Conservation (phyloP, 768 basidiomycete genomes). For the Lyophyllum semitale region DNA sequence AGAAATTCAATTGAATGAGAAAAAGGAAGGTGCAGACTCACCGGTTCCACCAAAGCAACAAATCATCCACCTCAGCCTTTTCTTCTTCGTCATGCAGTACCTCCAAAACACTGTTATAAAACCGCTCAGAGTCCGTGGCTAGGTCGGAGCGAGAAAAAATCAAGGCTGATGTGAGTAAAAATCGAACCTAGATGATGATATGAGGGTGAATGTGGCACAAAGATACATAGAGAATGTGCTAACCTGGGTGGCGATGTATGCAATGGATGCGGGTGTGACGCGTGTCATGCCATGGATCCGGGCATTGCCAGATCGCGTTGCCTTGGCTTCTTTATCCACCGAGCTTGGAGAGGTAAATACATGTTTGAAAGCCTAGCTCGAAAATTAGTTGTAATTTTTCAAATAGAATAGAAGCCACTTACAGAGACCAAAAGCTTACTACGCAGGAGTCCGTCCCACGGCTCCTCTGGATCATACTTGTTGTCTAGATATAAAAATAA, state of each 20-base stretch:
- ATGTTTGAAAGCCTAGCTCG: neutral
- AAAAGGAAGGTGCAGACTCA: no score
- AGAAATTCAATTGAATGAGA: no score
- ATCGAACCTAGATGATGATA: slow-evolving; percentile 18
- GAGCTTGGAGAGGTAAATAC: neutral
- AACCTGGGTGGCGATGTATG: slow-evolving; percentile 8
- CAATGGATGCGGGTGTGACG: neutral
- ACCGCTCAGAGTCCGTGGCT: slow-evolving; percentile 20
- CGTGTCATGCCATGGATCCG: no score
- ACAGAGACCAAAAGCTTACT: neutral
- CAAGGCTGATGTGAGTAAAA: slow-evolving; percentile 16
- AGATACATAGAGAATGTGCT: neutral
- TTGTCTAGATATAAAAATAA: neutral
- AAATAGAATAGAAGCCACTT: no score
- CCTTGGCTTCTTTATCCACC: neutral
- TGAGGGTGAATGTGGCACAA: neutral
- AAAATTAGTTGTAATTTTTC: neutral
- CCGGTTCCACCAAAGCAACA: slow-evolving; percentile 22
- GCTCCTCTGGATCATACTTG: neutral
- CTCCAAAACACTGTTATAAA: slow-evolving; percentile 18
- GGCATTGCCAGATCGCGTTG: neutral
- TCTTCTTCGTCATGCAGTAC: slow-evolving; percentile 21
- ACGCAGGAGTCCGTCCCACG: neutral
- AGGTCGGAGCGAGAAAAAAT: slow-evolving; percentile 21
- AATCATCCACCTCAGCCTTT: slow-evolving; percentile 8